Base-by-base conservation (phyloP, 257 asterid species). In the Ophiorrhiza pumila region DNA sequence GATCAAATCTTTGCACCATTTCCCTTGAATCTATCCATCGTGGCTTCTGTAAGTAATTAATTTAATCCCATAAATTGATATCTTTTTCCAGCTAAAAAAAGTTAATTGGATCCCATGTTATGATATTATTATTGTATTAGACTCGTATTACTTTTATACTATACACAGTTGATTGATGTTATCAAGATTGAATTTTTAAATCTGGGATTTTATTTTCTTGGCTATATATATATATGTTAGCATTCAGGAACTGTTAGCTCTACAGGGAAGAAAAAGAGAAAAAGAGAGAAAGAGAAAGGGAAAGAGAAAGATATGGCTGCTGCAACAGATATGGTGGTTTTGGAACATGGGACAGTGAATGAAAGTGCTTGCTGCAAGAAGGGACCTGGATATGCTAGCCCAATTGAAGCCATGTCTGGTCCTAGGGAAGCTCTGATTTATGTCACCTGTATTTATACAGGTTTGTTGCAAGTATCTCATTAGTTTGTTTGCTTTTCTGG, bases 331-430 rank as follows among this genome's bases (percentile, higher is more conserved):
- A 69, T 37, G 74, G 88, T 50, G 69, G 90, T 75, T 72, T 64
- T 78, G 83, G 76, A 86, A 65, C 93, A 86, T 61, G 86, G 87
- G 47, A 62, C 71, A 22, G 91, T 78, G 75, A 78, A 11, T 25
- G 74, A 61, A 49, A 85, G 53, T 27, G 81, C 80, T 20, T 95
- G 97, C 84, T 83, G 90, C 55, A 77, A 80, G 73, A 84, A 73
- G 74, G 99, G 99, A 5, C 99, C 99, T 0, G 99, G 99, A 1
- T 95, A 95, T 79, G 92, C 97, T 70, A 73, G 87, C 69, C 99
- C 99, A 4, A 83, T 88, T 65, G 92, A 84, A 12, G 99, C 99
- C 79, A 95, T 95, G 97, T 58, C 95, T 81, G 99, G 99, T 71
- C 97, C 98, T 31, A 86, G 78, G 56, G 99, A 95, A 76, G 61